Evolutionary conservation across 179 eudicot genomes (phyloP).

Genomic region (Beta corolliflora): DNA sequence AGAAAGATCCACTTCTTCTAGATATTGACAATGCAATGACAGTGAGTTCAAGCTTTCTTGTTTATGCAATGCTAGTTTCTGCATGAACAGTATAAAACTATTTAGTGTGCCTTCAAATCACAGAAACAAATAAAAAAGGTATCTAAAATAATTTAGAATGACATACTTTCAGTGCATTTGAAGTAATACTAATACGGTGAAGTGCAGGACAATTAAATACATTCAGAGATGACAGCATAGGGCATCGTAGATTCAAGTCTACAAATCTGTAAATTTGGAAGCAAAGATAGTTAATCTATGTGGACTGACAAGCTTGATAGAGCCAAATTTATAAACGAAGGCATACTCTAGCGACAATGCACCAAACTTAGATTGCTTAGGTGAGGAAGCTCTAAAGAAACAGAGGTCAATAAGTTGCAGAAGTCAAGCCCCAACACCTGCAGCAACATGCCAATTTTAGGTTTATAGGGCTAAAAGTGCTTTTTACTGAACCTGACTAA

Average conservation of each 20-base stretch:
- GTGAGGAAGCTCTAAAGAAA: slow-evolving; percentile 79
- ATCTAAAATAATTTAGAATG: neutral
- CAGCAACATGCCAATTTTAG: slow-evolving; percentile 5
- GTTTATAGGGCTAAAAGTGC: neutral
- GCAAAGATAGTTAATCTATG: slow-evolving; percentile 1
- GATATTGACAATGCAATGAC: slow-evolving; percentile 68
- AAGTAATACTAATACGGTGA: slow-evolving; percentile 71
- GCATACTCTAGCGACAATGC: slow-evolving; percentile 95
- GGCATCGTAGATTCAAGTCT: slow-evolving; percentile 67
- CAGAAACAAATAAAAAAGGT: neutral
- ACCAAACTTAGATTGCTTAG: slow-evolving; percentile 81
- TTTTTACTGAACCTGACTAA: neutral
- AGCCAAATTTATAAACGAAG: neutral
- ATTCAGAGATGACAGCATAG: slow-evolving; percentile 67
- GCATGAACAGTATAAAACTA: slow-evolving; percentile 28
- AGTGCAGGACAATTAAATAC: slow-evolving; percentile 92
- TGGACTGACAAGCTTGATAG: neutral
- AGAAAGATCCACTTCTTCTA: slow-evolving; percentile 94
- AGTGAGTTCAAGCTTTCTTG: slow-evolving; percentile 93
- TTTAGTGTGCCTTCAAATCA: slow-evolving; percentile 5
- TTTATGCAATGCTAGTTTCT: slow-evolving; percentile 92
- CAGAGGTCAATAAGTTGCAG: slow-evolving; percentile 81
- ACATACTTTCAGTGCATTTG: slow-evolving; percentile 75
- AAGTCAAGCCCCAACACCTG: slow-evolving; percentile 92
- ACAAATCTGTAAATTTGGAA: slow-evolving; percentile 62